Conservation (phyloP, 2,329 filamentous ascomycete species). For the Paecilomyces formosus region DNA sequence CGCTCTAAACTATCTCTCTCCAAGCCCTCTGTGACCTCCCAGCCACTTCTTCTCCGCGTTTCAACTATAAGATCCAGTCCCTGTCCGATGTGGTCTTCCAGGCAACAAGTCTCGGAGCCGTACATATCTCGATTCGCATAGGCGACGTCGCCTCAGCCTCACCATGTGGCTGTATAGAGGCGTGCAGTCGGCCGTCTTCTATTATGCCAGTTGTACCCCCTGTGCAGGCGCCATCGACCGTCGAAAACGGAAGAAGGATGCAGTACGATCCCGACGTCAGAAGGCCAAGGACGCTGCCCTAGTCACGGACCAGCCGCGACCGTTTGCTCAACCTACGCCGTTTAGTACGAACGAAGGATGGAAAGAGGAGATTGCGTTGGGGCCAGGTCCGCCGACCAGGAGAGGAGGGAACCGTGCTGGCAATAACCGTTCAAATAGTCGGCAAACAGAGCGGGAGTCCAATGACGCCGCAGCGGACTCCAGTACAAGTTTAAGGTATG, state of each 20-base stretch:
- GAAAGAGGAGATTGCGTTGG: slow-evolving; percentile 77
- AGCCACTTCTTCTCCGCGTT: not conserved
- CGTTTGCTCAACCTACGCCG: slow-evolving; percentile 69
- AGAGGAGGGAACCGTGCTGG: slow-evolving; percentile 46
- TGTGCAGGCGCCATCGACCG: slow-evolving; percentile 66
- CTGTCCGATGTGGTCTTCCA: slow-evolving; percentile 1
- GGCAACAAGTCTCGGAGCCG: slow-evolving; percentile 8
- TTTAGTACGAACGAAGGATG: slow-evolving; percentile 86
- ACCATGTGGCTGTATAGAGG: slow-evolving; percentile 43
- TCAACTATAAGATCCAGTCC: slow-evolving; percentile 2
- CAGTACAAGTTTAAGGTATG: slow-evolving; percentile 21
- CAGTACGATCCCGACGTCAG: slow-evolving; percentile 59
- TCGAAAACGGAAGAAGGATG: slow-evolving; percentile 63
- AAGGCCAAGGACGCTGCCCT: slow-evolving; percentile 55
- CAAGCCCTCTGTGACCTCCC: not conserved
- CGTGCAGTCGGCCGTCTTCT: slow-evolving; percentile 44
- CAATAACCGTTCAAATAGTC: slow-evolving; percentile 52
- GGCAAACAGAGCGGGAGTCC: slow-evolving; percentile 49
- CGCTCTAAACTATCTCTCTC: not conserved
- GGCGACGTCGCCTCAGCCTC: not conserved
- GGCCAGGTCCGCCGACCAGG: slow-evolving; percentile 64
- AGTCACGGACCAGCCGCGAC: slow-evolving; percentile 57
- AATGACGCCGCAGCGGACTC: slow-evolving; percentile 9
- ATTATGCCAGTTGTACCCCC: slow-evolving; percentile 42
- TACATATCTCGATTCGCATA: not conserved